Base-by-base conservation (phyloP, 2,329 filamentous ascomycete species). In the Colletotrichum eleusines region DNA sequence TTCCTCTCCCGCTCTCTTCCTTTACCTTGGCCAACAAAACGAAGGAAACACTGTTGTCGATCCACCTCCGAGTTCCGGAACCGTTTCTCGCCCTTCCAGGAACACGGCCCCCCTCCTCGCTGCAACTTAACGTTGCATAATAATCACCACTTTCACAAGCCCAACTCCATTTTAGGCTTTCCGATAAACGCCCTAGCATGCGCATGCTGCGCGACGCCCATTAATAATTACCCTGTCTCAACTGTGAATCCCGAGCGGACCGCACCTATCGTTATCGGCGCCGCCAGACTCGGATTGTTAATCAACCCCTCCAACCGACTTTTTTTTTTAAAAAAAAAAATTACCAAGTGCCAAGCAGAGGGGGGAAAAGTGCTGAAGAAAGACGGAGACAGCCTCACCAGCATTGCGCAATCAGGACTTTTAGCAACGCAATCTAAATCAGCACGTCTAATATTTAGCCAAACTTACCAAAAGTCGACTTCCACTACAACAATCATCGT, bases 401-500 rank as follows among this genome's bases (percentile, higher is more conserved):
- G 23, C 8, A 69, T 69, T 71, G 59, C 69, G 69, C 69, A 60
- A 69, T 63, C 55, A 59, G 59, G 31, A 63, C 59, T 59, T 59
- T 38, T 58, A 14, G 42, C 59, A 31, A 59, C 69, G 40, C 51
- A 53, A 71, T 58, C 63, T 40, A 35, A 23, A 35, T 33, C 51
- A 16, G 33, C 31, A 35, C 57, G 50, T 33, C 64, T 46, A 38
- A 46, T 38, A 20, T 68, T 53, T 23, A 35, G 28, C 50, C n/a
- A 51, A 9, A 28, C 16, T n/a, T 23, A 26, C 31, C 46, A 50
- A 40, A 50, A 28, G 11, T 51, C 16, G 31, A 9, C 38, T 68
- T 35, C 31, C n/a, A 59, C 11, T 40, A 68, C 54, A 16, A n/a
- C 4, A 48, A 51, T 16, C 46, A 20, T 66, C 77, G 79, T 73